phyloP scores from a whole-genome alignment of 176 grass and related monocot species.

The Elymus sibiricus region DNA sequence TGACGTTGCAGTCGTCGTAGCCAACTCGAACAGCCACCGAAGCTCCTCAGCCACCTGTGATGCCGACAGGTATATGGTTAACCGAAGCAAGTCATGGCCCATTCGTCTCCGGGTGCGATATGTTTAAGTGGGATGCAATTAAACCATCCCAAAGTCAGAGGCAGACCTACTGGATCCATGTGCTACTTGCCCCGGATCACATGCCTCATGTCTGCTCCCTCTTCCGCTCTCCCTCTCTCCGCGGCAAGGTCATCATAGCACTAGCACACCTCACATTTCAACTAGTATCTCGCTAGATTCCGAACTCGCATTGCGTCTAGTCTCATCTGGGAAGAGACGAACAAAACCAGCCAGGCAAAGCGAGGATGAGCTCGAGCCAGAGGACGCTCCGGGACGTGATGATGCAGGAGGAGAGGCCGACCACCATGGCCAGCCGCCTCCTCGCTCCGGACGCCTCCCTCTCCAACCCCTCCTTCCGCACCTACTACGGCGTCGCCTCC shows the following conservation, averaged over 20 bases:
- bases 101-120: background rate
- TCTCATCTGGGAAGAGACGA: background rate
- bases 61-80: background rate
- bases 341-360: background rate
- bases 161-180: slow-evolving; percentile 1
- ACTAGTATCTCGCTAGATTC: background rate
- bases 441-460: slow-evolving; percentile 30
- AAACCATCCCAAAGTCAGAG: background rate
- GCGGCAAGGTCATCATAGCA: background rate
- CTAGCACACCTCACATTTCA: background rate
- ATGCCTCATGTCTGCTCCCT: background rate
- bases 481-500: slow-evolving; percentile 58
- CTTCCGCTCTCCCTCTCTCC: background rate
- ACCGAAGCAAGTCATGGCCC: background rate
- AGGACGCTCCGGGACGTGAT: slow-evolving; percentile 41
- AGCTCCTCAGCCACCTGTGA: too few relatives aligned
- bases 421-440: slow-evolving; percentile 19
- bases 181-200: background rate
- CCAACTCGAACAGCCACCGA: too few relatives aligned
- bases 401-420: slow-evolving; percentile 26
- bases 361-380: slow-evolving; percentile 41
- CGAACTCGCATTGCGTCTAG: background rate
- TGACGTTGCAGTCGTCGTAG: too few relatives aligned
- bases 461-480: slow-evolving; percentile 52
- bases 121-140: background rate